Evolutionary conservation across 352 stramenopile genomes (phyloP).

Genomic region (Phytophthora uliginosa): DNA sequence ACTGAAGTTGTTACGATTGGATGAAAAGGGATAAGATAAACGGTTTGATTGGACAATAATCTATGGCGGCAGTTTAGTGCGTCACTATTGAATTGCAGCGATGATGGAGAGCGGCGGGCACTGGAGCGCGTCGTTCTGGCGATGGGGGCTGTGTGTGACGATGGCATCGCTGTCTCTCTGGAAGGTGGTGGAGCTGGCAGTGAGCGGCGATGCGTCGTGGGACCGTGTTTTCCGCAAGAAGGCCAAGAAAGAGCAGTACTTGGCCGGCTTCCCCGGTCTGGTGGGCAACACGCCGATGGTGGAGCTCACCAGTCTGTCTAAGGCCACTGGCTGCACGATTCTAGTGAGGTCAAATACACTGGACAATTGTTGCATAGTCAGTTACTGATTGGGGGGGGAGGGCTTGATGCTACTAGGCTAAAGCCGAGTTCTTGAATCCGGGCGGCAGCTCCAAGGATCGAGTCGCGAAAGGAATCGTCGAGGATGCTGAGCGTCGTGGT

Average conservation of each 20-base stretch:
- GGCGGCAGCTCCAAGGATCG: constrained; percentile 98
- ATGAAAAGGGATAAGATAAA: constrained; percentile 37
- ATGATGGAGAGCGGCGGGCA: constrained; percentile 37
- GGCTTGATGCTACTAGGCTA: constrained; percentile 65
- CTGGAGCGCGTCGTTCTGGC: constrained; percentile 57
- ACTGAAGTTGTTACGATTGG: constrained; percentile 50
- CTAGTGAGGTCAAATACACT: constrained; percentile 49
- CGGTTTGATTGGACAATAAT: constrained; percentile 43
- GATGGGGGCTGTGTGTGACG: constrained; percentile 66
- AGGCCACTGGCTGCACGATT: constrained; percentile 92
- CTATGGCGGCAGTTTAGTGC: constrained; percentile 33
- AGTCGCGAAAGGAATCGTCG: constrained; percentile 96
- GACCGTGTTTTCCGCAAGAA: constrained; percentile 31
- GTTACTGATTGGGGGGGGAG: constrained; percentile 16
- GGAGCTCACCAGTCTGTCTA: constrained; percentile 91
- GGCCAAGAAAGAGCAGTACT: constrained; percentile 33
- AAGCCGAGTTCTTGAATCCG: constrained; percentile 98
- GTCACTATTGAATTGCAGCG: constrained; percentile 25
- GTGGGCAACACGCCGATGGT: constrained; percentile 96
- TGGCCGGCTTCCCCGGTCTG: constrained; percentile 80
- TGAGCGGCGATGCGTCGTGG: constrained; percentile 17
- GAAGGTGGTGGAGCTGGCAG: constrained; percentile 71
- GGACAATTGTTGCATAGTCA: neutral
- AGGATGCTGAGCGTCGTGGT: constrained; percentile 91
- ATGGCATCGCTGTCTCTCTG: constrained; percentile 76